phyloP scores from a whole-genome alignment of 2,329 filamentous ascomycete species.

The Fusarium dimerum region DNA sequence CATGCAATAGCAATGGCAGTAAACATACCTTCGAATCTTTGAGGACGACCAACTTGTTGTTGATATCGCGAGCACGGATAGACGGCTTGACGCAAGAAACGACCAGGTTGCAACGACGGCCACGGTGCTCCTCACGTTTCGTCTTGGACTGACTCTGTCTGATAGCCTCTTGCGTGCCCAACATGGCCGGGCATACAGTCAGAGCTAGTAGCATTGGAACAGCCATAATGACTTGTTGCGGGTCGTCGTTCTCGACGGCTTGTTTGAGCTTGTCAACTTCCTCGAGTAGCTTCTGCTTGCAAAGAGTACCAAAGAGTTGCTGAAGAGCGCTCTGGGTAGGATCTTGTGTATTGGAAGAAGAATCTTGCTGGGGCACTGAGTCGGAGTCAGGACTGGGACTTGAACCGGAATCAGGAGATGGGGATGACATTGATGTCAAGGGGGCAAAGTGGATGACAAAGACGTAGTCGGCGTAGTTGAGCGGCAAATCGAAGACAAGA shows the following conservation, averaged over 20 bases:
- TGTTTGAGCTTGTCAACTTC: slow-evolving; percentile 30
- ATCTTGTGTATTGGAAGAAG: slow-evolving; percentile 10
- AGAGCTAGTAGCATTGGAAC: slow-evolving; percentile 32
- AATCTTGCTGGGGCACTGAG: background rate
- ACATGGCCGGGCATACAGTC: slow-evolving; percentile 39
- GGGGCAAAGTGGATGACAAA: slow-evolving; percentile 2
- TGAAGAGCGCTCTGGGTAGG: slow-evolving; percentile 19
- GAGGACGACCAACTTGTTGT: slow-evolving; percentile 47
- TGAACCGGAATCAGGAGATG: slow-evolving; percentile 14
- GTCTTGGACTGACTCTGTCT: slow-evolving; percentile 47
- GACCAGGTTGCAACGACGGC: slow-evolving; percentile 48
- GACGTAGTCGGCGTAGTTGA: slow-evolving; percentile 9
- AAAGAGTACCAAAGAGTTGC: slow-evolving; percentile 23
- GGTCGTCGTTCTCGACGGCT: slow-evolving; percentile 27
- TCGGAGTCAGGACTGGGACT: slow-evolving; percentile 2
- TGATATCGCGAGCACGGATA: slow-evolving; percentile 42
- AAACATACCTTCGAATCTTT: slow-evolving; percentile 41
- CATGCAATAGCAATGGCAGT: background rate
- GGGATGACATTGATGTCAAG: slow-evolving; percentile 25
- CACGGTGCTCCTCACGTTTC: slow-evolving; percentile 48
- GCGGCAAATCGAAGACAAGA: background rate
- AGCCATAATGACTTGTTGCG: slow-evolving; percentile 30
- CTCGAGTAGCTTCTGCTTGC: slow-evolving; percentile 26
- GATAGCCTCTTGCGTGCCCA: slow-evolving; percentile 49
- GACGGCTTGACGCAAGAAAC: slow-evolving; percentile 50